Base-by-base conservation (phyloP, 2,329 filamentous ascomycete species). In the Monosporascus sp. region DNA sequence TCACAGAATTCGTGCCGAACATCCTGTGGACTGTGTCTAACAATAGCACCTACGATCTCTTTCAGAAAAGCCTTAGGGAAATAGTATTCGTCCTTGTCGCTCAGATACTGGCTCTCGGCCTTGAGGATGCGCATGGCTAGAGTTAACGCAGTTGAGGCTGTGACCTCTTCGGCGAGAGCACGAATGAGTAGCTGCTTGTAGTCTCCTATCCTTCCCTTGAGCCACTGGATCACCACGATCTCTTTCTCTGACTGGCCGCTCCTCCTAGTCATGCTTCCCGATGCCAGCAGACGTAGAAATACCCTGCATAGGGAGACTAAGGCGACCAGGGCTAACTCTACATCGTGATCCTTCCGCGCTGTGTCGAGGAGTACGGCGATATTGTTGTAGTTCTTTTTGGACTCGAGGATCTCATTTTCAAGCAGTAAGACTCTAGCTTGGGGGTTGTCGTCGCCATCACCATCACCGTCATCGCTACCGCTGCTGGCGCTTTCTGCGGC, bases 341-440 rank as follows among this genome's bases (percentile, higher is more conserved):
- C 70, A 19, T 80, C 75, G 20, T 75, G 68, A 3, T 78, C 70
- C 37, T 73, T 74, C 64, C 80, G 68, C 38, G 84, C 72, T 63
- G 84, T 79, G 43, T 79, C 78, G 46, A 96, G 76, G 38, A 97
- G 74, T 11, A 80, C 82, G 7, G 84, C 80, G 64, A 97, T 93
- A 67, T 96, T 91, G 76, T 96, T 96, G 78, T 95, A 96, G 72
- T 96, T 83, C 70, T 91, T 90, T 65, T 85, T 88, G 49, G 91
- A 96, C 70, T 94, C 86, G 57, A 91, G 73, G 52, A 97, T 91
- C 53, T 89, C 86, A 58, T 83, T 78, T 73, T 97, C 92, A 52
- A 97, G 80, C 51, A 83, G 74, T 43, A 93, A 73, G 55, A 96
- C 89, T 58, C 84, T 80, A 52, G 81, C 78, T 66, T 87, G 81